Percentiles rank a stretch among this genome's conserved stretches.
These are phyloP conservation scores for Neobulgaria alba DNA, from an alignment of 2,329 filamentous ascomycete species.

Conservation along the genomic window DNA sequence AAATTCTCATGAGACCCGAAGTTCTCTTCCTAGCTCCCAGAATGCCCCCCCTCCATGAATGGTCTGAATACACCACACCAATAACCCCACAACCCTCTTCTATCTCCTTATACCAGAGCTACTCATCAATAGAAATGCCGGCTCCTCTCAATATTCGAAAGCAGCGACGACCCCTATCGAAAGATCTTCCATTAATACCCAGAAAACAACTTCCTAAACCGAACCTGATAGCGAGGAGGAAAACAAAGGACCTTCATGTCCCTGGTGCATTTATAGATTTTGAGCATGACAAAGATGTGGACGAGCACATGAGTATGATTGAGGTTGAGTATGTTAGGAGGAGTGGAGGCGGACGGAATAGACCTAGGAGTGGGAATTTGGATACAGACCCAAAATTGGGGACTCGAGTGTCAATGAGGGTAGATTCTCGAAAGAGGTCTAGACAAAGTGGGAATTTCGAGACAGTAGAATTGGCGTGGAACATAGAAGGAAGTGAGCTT, in stretches of 20 bases:
- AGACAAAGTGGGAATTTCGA: too few relatives aligned
- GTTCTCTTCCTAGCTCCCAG: conserved; percentile 18
- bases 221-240: conserved; percentile 9
- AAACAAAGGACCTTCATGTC: conserved; percentile 12
- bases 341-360: conserved; percentile 5
- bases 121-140: conserved; percentile 8
- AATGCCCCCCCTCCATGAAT: conserved; percentile 18
- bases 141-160: conserved; percentile 8
- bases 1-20: conserved; percentile 17
- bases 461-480: too few relatives aligned
- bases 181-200: too few relatives aligned
- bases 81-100: conserved; percentile 14
- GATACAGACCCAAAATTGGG: neutral
- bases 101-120: conserved; percentile 9
- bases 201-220: too few relatives aligned
- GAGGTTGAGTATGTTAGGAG: conserved; percentile 13
- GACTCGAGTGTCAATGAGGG: too few relatives aligned
- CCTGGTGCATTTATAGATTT: conserved; percentile 13
- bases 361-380: neutral
- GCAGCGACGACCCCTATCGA: conserved; percentile 9
- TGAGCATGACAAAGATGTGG: conserved; percentile 12
- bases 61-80: conserved; percentile 13
- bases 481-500: too few relatives aligned
- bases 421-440: too few relatives aligned
- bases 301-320: conserved; percentile 17